Conservation (phyloP, 2,329 filamentous ascomycete species). For the Penicillium psychrosexuale region DNA sequence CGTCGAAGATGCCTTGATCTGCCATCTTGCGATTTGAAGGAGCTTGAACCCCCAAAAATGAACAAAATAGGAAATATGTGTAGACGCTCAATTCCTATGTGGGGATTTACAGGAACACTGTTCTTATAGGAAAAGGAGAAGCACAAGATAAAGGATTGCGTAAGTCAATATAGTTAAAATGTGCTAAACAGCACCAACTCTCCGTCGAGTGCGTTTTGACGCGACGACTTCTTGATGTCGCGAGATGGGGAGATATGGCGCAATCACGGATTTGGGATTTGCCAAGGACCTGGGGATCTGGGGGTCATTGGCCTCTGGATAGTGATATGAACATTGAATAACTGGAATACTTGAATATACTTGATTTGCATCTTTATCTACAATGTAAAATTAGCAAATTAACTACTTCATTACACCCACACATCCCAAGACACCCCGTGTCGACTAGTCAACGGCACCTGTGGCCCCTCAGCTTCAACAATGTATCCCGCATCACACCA, state of each 20-base stretch:
- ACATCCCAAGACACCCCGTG: slow-evolving; percentile 23
- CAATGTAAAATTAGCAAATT: neutral
- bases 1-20: neutral
- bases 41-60: neutral
- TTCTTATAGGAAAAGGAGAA: neutral
- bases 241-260: slow-evolving; percentile 26
- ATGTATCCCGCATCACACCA: slow-evolving; percentile 39
- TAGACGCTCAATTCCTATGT: neutral
- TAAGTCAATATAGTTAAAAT: neutral
- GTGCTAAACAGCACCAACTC: neutral
- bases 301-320: neutral
- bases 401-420: slow-evolving; percentile 18
- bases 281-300: neutral
- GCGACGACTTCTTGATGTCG: slow-evolving; percentile 7
- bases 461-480: slow-evolving; percentile 36
- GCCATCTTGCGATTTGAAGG: neutral
- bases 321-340: neutral
- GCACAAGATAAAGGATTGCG: slow-evolving; percentile 3
- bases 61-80: neutral
- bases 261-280: slow-evolving; percentile 20
- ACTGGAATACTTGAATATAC: neutral
- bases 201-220: neutral
- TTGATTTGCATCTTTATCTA: neutral
- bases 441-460: slow-evolving; percentile 19
- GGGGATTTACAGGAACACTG: neutral